A percentile compares a stretch with the other conserved stretches of the same genome.
These are phyloP conservation scores for Aurantiochytrium sp. DNA, from an alignment of 108 stramenopile genomes.

Conservation along the genomic window DNA sequence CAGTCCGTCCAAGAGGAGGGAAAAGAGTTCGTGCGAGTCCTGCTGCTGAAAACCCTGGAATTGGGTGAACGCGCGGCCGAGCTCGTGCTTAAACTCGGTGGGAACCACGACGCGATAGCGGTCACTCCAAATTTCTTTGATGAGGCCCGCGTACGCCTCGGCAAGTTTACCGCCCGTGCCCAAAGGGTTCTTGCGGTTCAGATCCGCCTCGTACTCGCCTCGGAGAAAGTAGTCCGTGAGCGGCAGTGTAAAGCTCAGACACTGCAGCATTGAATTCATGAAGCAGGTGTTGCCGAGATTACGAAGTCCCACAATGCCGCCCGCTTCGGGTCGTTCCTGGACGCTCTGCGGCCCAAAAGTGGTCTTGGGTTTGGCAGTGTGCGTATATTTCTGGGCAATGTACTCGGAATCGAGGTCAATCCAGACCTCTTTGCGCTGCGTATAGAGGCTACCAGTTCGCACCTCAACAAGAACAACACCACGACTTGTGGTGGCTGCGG, in stretches of 20 bases:
- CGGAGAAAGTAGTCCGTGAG: conserved; percentile 38
- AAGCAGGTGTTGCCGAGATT: conserved; percentile 55
- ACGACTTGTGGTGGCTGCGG: background rate
- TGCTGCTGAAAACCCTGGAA: conserved; percentile 83
- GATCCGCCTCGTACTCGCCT: conserved; percentile 49
- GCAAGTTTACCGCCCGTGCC: conserved; percentile 75
- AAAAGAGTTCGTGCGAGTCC: conserved; percentile 79
- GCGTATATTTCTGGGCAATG: background rate
- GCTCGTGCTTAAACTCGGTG: conserved; percentile 63
- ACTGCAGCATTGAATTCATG: conserved; percentile 44
- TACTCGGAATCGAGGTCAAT: conserved; percentile 1
- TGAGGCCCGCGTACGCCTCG: conserved; percentile 65
- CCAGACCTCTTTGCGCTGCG: conserved; percentile 11
- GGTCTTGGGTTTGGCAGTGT: background rate
- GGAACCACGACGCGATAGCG: conserved; percentile 68
- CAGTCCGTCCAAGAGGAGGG: conserved; percentile 75
- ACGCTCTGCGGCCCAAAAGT: background rate
- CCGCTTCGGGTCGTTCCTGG: background rate
- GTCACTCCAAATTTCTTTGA: conserved; percentile 70
- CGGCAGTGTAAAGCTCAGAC: background rate
- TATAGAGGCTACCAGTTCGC: background rate
- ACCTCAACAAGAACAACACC: background rate
- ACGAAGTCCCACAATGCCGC: background rate
- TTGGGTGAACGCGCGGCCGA: conserved; percentile 70
- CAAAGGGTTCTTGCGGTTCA: conserved; percentile 71